Conservation (phyloP, 768 basidiomycete genomes). For the Mycena vitilis region DNA sequence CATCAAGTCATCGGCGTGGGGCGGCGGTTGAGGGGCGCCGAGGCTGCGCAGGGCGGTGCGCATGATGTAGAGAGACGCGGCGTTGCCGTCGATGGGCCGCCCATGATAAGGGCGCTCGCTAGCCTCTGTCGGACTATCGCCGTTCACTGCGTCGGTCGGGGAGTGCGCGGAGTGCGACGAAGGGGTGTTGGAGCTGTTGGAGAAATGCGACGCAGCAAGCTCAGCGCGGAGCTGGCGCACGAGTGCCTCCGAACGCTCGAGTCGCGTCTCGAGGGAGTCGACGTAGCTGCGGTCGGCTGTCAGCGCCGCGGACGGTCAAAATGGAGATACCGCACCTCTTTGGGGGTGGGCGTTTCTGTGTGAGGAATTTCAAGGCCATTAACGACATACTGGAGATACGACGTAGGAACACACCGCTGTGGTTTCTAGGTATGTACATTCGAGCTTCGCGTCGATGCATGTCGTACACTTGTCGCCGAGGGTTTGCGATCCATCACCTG, state of each 20-base stretch:
- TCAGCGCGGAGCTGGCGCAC: slow-evolving; percentile 18
- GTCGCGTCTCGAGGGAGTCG: slow-evolving; percentile 21
- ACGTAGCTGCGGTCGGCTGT: slow-evolving; percentile 11
- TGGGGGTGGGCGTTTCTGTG: too few relatives aligned
- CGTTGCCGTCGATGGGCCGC: neutral
- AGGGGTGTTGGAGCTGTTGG: too few relatives aligned
- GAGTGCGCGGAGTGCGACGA: too few relatives aligned
- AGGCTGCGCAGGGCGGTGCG: slow-evolving; percentile 18
- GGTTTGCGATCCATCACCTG: slow-evolving; percentile 7
- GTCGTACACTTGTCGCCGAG: slow-evolving; percentile 1
- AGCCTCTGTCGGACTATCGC: too few relatives aligned
- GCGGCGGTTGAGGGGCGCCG: slow-evolving; percentile 12
- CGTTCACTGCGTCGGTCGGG: too few relatives aligned
- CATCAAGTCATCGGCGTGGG: slow-evolving; percentile 23
- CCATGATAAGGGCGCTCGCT: too few relatives aligned
- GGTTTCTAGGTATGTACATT: slow-evolving; percentile 11
- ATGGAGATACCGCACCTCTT: too few relatives aligned
- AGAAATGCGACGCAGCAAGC: slow-evolving; percentile 13
- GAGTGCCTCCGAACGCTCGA: slow-evolving; percentile 18
- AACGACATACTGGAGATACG: too few relatives aligned
- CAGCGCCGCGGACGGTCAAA: too few relatives aligned
- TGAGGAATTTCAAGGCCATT: too few relatives aligned
- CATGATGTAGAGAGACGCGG: slow-evolving; percentile 21
- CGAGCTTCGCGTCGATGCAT: slow-evolving; percentile 7
- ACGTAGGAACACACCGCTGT: neutral